Conservation (phyloP, 139 green algal genomes). For the Eudorina sp. region DNA sequence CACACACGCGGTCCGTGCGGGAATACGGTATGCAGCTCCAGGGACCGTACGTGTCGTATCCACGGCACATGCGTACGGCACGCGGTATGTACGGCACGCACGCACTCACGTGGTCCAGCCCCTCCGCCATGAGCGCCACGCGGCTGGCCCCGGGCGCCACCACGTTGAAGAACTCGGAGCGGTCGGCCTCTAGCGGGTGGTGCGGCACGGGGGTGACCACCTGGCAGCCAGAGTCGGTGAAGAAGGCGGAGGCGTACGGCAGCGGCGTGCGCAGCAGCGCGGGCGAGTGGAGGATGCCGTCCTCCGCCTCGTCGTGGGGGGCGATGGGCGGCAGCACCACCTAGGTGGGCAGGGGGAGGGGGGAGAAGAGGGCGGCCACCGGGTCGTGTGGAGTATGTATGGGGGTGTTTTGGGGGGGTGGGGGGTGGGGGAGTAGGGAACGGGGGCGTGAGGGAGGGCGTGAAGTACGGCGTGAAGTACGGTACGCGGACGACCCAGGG, state of each 20-base stretch:
- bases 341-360: neutral
- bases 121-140: conserved; percentile 39
- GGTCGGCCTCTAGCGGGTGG: conserved; percentile 63
- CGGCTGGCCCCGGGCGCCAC: conserved; percentile 45
- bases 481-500: no score
- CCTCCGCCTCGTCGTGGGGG: conserved; percentile 52
- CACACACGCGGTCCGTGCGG: no score
- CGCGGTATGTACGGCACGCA: no score
- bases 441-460: no score
- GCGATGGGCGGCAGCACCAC: conserved; percentile 52
- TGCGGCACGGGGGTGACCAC: conserved; percentile 53
- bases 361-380: neutral
- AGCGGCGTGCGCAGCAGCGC: conserved; percentile 43
- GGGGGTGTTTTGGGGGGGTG: neutral
- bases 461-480: no score
- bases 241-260: conserved; percentile 47
- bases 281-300: conserved; percentile 53
- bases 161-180: conserved; percentile 60
- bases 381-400: neutral
- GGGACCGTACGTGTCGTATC: no score
- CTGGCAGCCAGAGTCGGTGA: conserved; percentile 33
- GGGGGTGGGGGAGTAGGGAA: neutral
- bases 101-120: conserved; percentile 18
- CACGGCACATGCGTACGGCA: no score
- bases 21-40: no score